phyloP scores from a whole-genome alignment of 208 protist species.

The Pavlovales sp. region DNA sequence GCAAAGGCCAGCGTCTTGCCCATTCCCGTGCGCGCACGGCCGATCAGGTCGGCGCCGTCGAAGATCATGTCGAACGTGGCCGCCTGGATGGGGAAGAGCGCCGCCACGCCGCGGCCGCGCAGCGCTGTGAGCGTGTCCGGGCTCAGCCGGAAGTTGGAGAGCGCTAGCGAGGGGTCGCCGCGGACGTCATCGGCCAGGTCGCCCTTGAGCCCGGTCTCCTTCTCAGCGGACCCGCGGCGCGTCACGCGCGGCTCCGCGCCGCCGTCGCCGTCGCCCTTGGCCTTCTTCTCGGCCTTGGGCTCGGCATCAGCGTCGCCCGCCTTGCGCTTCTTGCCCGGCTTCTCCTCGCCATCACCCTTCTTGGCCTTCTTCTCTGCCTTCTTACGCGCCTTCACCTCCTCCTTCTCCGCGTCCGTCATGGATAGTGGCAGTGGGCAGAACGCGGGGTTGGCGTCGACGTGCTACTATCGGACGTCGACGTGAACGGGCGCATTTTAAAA shows the following conservation, averaged over 20 bases:
- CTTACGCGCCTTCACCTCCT: no score
- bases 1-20: constrained; percentile 56
- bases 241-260: not conserved
- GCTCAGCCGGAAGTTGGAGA: constrained; percentile 11
- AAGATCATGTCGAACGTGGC: constrained; percentile 82
- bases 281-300: not conserved
- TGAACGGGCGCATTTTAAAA: no score
- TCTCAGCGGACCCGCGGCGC: not conserved
- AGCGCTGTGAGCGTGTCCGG: not conserved
- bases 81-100: constrained; percentile 70
- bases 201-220: not conserved
- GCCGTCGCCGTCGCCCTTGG: not conserved
- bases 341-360: not conserved
- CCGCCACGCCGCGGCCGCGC: not conserved
- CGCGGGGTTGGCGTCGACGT: no score
- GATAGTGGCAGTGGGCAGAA: no score
- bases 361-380: no score
- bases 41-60: constrained; percentile 69
- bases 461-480: no score
- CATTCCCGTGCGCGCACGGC: constrained; percentile 53
- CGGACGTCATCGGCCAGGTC: not conserved
- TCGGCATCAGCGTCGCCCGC: not conserved
- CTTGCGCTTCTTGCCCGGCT: not conserved
- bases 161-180: not conserved
- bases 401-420: no score